Percentiles rank a stretch among this genome's conserved stretches.
phyloP scores from a whole-genome alignment of 1,139 yeast genomes.

The Casaregolazyma lundiana region DNA sequence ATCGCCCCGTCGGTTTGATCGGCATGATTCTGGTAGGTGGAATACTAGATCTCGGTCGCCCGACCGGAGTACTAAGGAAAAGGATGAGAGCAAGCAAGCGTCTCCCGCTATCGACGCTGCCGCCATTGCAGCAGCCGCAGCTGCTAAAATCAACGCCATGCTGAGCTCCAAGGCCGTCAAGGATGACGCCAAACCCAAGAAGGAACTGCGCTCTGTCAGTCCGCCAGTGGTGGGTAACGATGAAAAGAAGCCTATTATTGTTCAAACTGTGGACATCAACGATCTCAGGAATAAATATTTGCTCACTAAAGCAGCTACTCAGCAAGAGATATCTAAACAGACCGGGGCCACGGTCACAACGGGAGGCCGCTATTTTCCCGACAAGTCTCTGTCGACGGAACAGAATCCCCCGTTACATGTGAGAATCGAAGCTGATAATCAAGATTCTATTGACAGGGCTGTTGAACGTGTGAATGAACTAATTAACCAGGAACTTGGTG shows the following conservation, averaged over 20 bases:
- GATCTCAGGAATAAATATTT: conserved; percentile 37
- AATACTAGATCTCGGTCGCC: not conserved
- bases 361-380: conserved; percentile 38
- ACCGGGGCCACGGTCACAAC: conserved; percentile 35
- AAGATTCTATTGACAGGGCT: conserved; percentile 32
- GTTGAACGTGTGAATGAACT: conserved; percentile 30
- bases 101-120: conserved; percentile 23
- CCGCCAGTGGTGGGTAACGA: conserved; percentile 8
- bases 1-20: not conserved
- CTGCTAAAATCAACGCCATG: conserved; percentile 34
- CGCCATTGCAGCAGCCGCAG: conserved; percentile 33
- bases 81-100: not conserved
- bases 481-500: conserved; percentile 32
- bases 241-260: conserved; percentile 9
- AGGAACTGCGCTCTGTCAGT: conserved; percentile 5
- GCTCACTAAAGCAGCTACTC: conserved; percentile 36
- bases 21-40: not conserved
- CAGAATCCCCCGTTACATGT: conserved; percentile 35
- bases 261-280: conserved; percentile 35
- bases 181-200: conserved; percentile 3
- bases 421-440: conserved; percentile 30
- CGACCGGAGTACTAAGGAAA: not conserved
- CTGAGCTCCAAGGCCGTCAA: conserved; percentile 14
- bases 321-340: conserved; percentile 27
- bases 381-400: conserved; percentile 33